Evolutionary conservation across 805 yeast species (phyloP), one percentile per base, ranked within the genome.

Genomic region (Wickerhamomyces bovis): DNA sequence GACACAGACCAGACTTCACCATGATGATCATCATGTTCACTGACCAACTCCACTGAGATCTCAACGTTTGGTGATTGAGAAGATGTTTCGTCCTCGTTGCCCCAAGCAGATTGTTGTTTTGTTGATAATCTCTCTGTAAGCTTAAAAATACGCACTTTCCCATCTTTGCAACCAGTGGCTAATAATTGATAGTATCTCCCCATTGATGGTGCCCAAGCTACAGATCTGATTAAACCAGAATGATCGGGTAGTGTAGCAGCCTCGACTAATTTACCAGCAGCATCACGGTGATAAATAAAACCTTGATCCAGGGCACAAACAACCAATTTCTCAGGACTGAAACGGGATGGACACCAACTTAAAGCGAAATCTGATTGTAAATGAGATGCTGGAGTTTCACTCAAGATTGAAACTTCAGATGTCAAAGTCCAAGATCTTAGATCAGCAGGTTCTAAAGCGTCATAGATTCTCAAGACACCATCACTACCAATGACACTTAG

Each of bases 131-230:
- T 53, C 49, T 83, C 89, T 4, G 72, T 70, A 6, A 89, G 71
- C 63, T 85, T 87, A 72, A 83, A 92, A 3, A 94, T 83, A 44
- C 98, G 77, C 11, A 94, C 89, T 58, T 73, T 80, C 1, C 98
- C 99, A 63, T 94, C 99, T 63, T 89, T 89, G 62, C 96, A 89
- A 6, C 95, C 98, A 0, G 98, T 92, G 1, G 99, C 98, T 39
- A 94, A 73, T 42, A 90, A 69, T 56, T 92, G 96, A 62, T 80
- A 87, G 52, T 83, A 80, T 54, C 96, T 72, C 2, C 98, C 98
- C 84, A 90, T 87, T 0, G 95, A 80, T 3, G 98, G 97, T 0
- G 98, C 98, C 99, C 99, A 92, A 26, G 90, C 76, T 6, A 90
- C 88, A 16, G 89, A 85, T 58, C 98, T 73, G 30, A 92, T 88